Evolutionary conservation across 768 basidiomycete genomes (phyloP).

Genomic region (Terana coerulea): DNA sequence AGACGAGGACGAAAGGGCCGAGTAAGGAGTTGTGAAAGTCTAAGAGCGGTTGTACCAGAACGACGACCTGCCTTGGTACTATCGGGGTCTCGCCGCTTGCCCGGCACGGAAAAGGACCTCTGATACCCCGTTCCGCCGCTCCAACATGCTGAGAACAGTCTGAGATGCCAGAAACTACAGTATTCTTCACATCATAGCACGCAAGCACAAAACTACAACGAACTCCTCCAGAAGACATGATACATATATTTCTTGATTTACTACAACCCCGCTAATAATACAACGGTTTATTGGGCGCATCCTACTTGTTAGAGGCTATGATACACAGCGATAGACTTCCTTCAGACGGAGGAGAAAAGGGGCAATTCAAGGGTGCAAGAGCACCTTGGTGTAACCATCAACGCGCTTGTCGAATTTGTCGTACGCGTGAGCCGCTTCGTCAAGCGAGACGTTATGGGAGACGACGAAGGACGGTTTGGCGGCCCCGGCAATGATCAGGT

Average conservation of each 20-base stretch:
- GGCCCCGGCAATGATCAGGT: slow-evolving; percentile 48
- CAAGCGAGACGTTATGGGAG: slow-evolving; percentile 47
- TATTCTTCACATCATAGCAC: not conserved
- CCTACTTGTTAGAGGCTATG: no score
- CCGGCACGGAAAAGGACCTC: not conserved
- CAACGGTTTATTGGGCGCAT: no score
- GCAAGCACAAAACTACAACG: not conserved
- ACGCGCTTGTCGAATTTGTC: slow-evolving; percentile 51
- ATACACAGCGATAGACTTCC: not conserved
- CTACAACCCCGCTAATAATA: not conserved
- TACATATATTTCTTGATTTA: not conserved
- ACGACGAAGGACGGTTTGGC: slow-evolving; percentile 55
- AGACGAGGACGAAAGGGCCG: not conserved
- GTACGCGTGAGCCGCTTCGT: slow-evolving; percentile 47
- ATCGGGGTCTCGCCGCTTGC: no score
- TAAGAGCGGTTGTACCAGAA: not conserved
- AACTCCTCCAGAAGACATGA: no score
- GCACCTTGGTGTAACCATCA: slow-evolving; percentile 51
- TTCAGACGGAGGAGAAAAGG: not conserved
- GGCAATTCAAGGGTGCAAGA: slow-evolving; percentile 40
- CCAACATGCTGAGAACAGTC: not conserved
- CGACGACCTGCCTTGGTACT: not conserved
- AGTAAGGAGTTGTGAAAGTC: not conserved
- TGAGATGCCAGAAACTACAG: not conserved
- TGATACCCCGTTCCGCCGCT: not conserved